Evolutionary conservation across 345 rosid genomes (phyloP).

Genomic region (Ailanthus altissimus): DNA sequence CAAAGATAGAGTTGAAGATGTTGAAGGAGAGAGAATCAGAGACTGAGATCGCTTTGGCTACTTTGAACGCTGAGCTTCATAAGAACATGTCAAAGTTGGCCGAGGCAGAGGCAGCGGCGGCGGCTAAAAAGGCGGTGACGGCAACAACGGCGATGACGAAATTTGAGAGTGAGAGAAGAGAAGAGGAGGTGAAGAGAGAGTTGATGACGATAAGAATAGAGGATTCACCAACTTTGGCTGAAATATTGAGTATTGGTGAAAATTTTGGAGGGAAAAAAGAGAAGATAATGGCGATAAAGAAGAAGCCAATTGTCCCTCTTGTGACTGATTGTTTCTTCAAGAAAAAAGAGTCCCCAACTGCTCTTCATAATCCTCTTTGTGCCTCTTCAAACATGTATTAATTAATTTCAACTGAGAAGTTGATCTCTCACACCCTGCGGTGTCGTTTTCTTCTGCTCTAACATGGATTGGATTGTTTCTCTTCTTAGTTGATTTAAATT

Average conservation of each 20-base stretch:
- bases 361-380: conserved; percentile 39
- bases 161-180: conserved; percentile 27
- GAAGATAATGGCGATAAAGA: conserved; percentile 44
- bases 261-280: conserved; percentile 27
- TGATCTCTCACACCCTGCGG: background rate
- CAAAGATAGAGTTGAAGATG: conserved; percentile 65
- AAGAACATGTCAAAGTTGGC: conserved; percentile 78
- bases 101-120: conserved; percentile 60
- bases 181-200: conserved; percentile 46
- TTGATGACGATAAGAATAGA: conserved; percentile 44
- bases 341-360: conserved; percentile 41
- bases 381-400: conserved; percentile 39
- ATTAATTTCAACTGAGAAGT: conserved; percentile 24
- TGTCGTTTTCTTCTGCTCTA: background rate
- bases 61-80: conserved; percentile 75
- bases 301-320: conserved; percentile 84
- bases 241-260: conserved; percentile 58
- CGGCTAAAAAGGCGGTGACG: conserved; percentile 42
- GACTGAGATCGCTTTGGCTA: conserved; percentile 74
- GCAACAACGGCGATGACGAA: conserved; percentile 12
- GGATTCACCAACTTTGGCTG: conserved; percentile 51
- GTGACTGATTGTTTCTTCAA: conserved; percentile 63
- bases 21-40: conserved; percentile 66
- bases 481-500: background rate
- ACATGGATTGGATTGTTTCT: too few species aligned